These are phyloP conservation scores for Suillus weaverae DNA, from an alignment of 768 basidiomycete genomes.

Conservation along the genomic window DNA sequence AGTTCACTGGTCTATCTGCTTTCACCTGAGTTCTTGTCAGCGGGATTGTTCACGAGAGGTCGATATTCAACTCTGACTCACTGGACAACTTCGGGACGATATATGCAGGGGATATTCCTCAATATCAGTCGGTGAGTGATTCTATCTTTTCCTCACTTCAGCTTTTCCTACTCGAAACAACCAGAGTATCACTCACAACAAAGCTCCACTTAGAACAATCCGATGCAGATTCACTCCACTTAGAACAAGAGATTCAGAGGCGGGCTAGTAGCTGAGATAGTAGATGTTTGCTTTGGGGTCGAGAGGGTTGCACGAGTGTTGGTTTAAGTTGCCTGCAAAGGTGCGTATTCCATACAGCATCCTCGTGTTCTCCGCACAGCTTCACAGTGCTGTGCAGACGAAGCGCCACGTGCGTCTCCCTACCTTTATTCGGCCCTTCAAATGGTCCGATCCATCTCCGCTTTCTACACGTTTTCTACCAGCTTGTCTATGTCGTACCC, in stretches of 20 bases:
- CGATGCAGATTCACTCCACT: neutral
- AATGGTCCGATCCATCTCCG: too few species aligned
- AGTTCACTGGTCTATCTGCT: neutral
- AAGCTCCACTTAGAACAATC: neutral
- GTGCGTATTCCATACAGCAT: too few species aligned
- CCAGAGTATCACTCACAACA: neutral
- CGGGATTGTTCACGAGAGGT: neutral
- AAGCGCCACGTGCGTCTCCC: too few species aligned
- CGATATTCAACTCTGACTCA: neutral
- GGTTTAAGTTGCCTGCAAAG: too few species aligned
- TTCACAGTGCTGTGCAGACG: too few species aligned
- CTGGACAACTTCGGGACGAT: neutral
- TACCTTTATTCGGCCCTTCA: too few species aligned
- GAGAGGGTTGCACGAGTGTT: neutral
- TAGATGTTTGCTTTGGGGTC: neutral
- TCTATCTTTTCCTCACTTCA: neutral
- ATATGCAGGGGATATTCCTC: neutral
- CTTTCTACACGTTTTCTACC: too few species aligned
- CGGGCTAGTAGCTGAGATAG: neutral
- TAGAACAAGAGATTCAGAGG: neutral
- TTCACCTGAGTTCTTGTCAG: neutral
- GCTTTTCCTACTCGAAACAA: neutral
- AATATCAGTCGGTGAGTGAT: neutral
- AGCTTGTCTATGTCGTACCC: too few species aligned
- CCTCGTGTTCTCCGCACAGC: too few species aligned